These are phyloP conservation scores for Sextonia rubra DNA, from an alignment of 164 flowering plant species.

Conservation along the genomic window DNA sequence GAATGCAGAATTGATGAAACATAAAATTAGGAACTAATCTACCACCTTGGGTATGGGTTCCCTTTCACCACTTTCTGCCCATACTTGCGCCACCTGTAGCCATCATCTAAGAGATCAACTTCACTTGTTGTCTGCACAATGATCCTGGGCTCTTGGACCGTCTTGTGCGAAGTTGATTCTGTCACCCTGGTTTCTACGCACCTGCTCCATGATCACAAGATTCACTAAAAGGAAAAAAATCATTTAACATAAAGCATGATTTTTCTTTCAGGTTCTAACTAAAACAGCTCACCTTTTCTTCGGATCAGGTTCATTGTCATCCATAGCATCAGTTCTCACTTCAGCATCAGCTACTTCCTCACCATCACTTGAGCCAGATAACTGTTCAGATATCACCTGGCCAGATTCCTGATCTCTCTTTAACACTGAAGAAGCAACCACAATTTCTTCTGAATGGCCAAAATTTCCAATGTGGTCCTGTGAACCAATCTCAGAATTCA, in stretches of 20 bases:
- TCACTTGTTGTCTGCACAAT: conserved; percentile 96
- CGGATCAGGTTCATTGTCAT: conserved; percentile 60
- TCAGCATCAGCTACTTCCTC: conserved; percentile 47
- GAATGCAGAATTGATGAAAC: not conserved
- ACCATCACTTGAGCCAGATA: conserved; percentile 43
- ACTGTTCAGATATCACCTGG: conserved; percentile 31
- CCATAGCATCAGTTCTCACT: conserved; percentile 25
- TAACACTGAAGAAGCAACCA: conserved; percentile 19
- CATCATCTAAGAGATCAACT: conserved; percentile 97
- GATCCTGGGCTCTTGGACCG: conserved; percentile 76
- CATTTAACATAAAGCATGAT: not conserved
- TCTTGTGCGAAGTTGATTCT: conserved; percentile 44
- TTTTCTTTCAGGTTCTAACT: not conserved
- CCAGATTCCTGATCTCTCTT: conserved; percentile 32
- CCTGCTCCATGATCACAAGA: conserved; percentile 32
- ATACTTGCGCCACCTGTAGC: conserved; percentile 96
- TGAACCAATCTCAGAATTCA: conserved; percentile 28
- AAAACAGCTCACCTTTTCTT: conserved; percentile 57
- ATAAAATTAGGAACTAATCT: conserved; percentile 5
- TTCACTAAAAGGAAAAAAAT: not conserved
- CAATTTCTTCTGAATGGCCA: conserved; percentile 22
- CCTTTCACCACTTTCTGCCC: conserved; percentile 99
- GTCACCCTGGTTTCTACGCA: conserved; percentile 33
- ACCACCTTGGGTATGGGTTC: conserved; percentile 87
- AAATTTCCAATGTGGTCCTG: conserved; percentile 25